phyloP scores from a whole-genome alignment of 805 yeast genomes.

The Nakazawaea siamensis region DNA sequence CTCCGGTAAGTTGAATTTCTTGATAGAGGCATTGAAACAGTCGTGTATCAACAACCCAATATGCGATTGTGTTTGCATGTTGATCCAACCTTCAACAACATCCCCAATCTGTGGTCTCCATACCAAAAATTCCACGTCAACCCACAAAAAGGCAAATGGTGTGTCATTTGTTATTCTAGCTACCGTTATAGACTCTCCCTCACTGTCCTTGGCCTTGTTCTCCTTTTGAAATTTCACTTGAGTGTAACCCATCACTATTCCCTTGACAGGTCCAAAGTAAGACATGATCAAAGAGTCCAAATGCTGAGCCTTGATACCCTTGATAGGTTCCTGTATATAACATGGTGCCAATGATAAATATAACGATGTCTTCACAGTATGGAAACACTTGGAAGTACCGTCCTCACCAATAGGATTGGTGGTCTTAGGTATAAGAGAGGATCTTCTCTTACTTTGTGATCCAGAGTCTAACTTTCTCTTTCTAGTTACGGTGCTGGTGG shows the following conservation, averaged over 20 bases:
- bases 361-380: conserved; percentile 46
- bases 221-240: conserved; percentile 48
- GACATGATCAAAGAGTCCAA: conserved; percentile 86
- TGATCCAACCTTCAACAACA: conserved; percentile 73
- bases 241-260: conserved; percentile 77
- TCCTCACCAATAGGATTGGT: conserved; percentile 11
- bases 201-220: conserved; percentile 27
- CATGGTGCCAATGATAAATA: conserved; percentile 88
- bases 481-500: not conserved
- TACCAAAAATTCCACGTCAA: conserved; percentile 68
- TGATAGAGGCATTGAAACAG: conserved; percentile 90
- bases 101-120: conserved; percentile 95
- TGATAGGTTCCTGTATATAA: conserved; percentile 56
- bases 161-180: conserved; percentile 70
- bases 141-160: conserved; percentile 88
- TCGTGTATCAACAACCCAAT: conserved; percentile 87
- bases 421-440: conserved; percentile 10
- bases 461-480: not conserved
- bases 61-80: conserved; percentile 92
- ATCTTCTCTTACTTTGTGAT: too few species aligned
- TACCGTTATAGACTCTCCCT: conserved; percentile 32
- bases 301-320: conserved; percentile 83
- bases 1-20: conserved; percentile 76
- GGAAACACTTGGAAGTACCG: conserved; percentile 65
- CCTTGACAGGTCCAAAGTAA: conserved; percentile 61